phyloP scores from a whole-genome alignment of 257 asterid genomes.

The Salvia rosmarinus region DNA sequence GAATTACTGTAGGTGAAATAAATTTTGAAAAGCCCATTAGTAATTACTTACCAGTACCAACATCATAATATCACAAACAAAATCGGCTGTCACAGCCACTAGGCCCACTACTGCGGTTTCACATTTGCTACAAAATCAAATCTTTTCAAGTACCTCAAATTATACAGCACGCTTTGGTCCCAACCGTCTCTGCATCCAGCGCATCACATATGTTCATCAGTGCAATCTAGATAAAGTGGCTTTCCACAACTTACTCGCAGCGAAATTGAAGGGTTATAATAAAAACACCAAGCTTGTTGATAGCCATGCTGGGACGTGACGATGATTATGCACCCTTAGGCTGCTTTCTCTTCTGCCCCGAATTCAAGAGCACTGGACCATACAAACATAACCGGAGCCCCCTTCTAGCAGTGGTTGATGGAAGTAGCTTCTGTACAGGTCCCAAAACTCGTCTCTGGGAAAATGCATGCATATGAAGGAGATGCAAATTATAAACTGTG shows the following conservation, averaged over 20 bases:
- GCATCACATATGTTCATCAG: neutral
- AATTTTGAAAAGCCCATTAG: neutral
- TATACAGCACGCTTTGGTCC: neutral
- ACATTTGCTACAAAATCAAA: constrained; percentile 3
- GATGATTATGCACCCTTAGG: constrained; percentile 11
- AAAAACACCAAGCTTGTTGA: neutral
- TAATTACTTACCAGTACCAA: neutral
- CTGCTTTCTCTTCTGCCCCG: constrained; percentile 39
- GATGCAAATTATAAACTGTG: constrained; percentile 8
- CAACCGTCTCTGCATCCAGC: constrained; percentile 6
- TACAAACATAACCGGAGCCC: constrained; percentile 66
- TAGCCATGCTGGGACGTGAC: neutral
- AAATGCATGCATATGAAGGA: constrained; percentile 21
- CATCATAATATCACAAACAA: neutral
- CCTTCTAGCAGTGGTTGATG: constrained; percentile 73
- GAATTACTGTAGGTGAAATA: neutral
- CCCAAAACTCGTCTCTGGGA: constrained; percentile 96
- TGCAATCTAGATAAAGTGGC: neutral
- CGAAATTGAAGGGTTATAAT: constrained; percentile 6
- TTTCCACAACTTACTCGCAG: neutral
- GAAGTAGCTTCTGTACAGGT: constrained; percentile 66
- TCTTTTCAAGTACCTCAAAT: constrained; percentile 18
- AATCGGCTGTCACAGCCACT: neutral
- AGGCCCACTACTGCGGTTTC: neutral
- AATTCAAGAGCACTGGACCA: constrained; percentile 52